Base-by-base conservation (phyloP, 2,329 filamentous ascomycete species). In the Cercospora sp. region DNA sequence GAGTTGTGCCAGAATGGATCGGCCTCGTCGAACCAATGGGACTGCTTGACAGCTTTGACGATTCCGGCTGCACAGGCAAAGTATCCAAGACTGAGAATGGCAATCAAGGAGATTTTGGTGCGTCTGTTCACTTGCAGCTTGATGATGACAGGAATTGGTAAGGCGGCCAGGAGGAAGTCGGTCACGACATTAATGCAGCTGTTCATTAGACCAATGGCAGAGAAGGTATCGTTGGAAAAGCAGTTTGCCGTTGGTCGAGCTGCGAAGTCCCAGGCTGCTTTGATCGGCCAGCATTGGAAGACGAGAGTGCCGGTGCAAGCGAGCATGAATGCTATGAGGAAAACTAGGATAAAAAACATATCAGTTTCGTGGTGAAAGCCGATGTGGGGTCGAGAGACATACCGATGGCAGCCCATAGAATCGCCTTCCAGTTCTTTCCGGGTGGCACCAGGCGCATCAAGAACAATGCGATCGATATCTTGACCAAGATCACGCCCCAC, bases 381-480 rank as follows among this genome's bases (percentile, higher is more conserved):
- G 5, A 12, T 18, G 30, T 42, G n/a, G 28, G 33, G 10, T n/a
- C 6, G 48, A 10, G 16, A 42, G 23, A 68, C 80, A 64, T 73
- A 83, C 83, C 78, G 61, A 85, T 81, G 7, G 80, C 73, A 2
- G 74, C 77, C 71, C 79, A 81, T 1, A 85, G 73, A 61, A 83
- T 80, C 3, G 74, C 73, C n/a, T 79, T 79, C 73, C 81, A 82
- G 8, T 68, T 74, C 45, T 75, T 81, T 23, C 75, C 81, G 18
- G 76, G 74, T 13, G 78, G 74, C n/a, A 80, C 79, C 6, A 84
- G 74, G 42, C 83, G 76, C 62, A 84, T 73, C 5, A 85, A 75
- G 68, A 84, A 83, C 31, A 83, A 78, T 1, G 78, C 81, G 30
- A 84, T 79, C 0, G 83, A 84, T 9, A 85, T 78, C 72, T 85